Percentiles rank a stretch among this genome's conserved stretches.
These are phyloP conservation scores for Aspergillus fischeri DNA, from an alignment of 2,329 filamentous ascomycete species.

Conservation along the genomic window DNA sequence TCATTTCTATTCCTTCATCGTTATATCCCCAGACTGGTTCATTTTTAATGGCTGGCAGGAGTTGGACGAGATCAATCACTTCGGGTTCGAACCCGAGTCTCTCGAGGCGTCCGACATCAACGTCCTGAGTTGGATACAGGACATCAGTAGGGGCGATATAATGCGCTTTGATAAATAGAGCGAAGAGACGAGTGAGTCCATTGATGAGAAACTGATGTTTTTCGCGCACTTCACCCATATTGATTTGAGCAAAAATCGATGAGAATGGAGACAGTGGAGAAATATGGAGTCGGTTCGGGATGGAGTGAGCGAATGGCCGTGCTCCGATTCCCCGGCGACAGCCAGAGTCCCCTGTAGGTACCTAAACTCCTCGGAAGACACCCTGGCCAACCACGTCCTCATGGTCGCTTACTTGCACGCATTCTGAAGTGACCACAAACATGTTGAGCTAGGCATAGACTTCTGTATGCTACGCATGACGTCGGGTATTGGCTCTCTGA, in stretches of 20 bases:
- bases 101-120: background rate
- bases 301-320: no score
- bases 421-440: no score
- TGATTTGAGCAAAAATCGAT: no score
- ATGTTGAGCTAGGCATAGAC: background rate
- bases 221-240: background rate
- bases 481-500: no score
- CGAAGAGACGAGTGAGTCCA: background rate
- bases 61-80: background rate
- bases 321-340: no score
- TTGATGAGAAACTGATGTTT: background rate
- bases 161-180: background rate
- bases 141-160: background rate
- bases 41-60: background rate
- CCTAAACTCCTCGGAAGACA: no score
- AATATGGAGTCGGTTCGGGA: no score
- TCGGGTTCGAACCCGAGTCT: background rate
- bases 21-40: background rate
- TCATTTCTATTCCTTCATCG: background rate
- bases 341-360: no score
- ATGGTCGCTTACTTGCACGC: no score
- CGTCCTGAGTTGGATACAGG: background rate
- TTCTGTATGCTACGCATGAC: no score
- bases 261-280: no score
- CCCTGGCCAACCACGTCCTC: no score